Base-by-base conservation (phyloP, 106 monocot species). In the Dioscorea dumetorum region DNA sequence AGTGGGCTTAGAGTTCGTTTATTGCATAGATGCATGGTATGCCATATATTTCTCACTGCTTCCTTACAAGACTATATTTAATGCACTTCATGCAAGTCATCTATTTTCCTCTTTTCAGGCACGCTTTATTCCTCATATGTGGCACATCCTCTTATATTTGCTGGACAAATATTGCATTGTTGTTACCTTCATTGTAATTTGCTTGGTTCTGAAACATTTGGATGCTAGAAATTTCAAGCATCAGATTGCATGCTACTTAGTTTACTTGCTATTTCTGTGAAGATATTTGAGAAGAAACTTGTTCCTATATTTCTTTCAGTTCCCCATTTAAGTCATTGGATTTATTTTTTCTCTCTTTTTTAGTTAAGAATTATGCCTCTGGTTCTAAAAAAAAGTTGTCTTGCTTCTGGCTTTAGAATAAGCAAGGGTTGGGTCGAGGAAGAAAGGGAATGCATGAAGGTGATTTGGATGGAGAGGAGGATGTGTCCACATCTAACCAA, bases 1-100 rank as follows among this genome's bases (percentile, higher is more conserved):
- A 41, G 62, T 74, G 99, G 93, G 60, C 80, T 99, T 2, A 82
- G 99, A 78, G 87, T 99, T 75, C 92, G 90, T 60, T 67, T 83
- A 16, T 63, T 99, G 61, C 73, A 75, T 49, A 87, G 67, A 69
- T 93, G 84, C 82, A 79, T 99, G 92, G 99, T 99, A 81, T 3
- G 7, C 17, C 19, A 17, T 23, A 24, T 63, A 41, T 41, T 41
- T 6, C 41, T 41, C 41, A 41, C 41, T 41, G 41, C 41, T 41
- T 3, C 41, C 41, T 41, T 41, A 41, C 41, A 41, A 41, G 41
- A 10, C 41, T 41, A 41, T 28, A 41, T 2, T 41, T 8, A 41
- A 41, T 41, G 9, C 41, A 8, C 41, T 41, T 41, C 41, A 0
- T 41, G 41, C 41, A 8, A 41, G 3, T 41, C 41, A 41, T 41